Conservation (phyloP, 192 early-diverging fungal species). For the Backusella tarrabulga region DNA sequence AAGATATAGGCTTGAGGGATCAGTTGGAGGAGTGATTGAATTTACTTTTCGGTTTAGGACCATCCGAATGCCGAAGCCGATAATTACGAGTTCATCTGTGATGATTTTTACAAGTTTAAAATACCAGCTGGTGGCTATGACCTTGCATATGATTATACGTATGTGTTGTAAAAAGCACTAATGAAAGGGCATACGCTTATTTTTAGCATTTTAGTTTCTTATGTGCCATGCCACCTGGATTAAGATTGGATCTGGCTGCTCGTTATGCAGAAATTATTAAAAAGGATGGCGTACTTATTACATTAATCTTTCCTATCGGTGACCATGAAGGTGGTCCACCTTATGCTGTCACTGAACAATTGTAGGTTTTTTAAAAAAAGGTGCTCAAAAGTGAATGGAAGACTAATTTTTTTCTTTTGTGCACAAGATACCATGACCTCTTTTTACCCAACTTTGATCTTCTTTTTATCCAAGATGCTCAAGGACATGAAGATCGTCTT, state of each 20-base stretch:
- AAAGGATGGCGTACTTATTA: slow-evolving; percentile 67
- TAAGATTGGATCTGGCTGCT: slow-evolving; percentile 62
- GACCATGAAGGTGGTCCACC: slow-evolving; percentile 71
- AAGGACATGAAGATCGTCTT: slow-evolving; percentile 48
- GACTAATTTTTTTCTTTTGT: background rate
- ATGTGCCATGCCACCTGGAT: slow-evolving; percentile 68
- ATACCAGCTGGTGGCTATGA: slow-evolving; percentile 57
- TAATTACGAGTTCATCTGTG: slow-evolving; percentile 45
- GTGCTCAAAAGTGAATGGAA: background rate
- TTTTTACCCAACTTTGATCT: slow-evolving; percentile 61
- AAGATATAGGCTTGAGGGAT: background rate
- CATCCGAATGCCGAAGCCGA: slow-evolving; percentile 17
- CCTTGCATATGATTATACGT: slow-evolving; percentile 83
- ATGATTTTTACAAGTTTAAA: slow-evolving; percentile 75
- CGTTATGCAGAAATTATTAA: slow-evolving; percentile 64
- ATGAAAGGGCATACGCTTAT: background rate
- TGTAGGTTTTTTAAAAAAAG: slow-evolving; percentile 43
- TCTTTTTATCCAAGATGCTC: slow-evolving; percentile 59
- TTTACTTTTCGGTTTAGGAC: slow-evolving; percentile 22
- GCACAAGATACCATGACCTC: slow-evolving; percentile 24
- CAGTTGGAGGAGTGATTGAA: background rate
- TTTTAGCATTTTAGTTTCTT: slow-evolving; percentile 56
- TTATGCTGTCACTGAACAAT: slow-evolving; percentile 59
- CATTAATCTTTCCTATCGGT: slow-evolving; percentile 77
- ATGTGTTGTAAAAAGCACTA: slow-evolving; percentile 21